Conservation (phyloP, 352 stramenopile genomes). For the Phytophthora ohioensis region DNA sequence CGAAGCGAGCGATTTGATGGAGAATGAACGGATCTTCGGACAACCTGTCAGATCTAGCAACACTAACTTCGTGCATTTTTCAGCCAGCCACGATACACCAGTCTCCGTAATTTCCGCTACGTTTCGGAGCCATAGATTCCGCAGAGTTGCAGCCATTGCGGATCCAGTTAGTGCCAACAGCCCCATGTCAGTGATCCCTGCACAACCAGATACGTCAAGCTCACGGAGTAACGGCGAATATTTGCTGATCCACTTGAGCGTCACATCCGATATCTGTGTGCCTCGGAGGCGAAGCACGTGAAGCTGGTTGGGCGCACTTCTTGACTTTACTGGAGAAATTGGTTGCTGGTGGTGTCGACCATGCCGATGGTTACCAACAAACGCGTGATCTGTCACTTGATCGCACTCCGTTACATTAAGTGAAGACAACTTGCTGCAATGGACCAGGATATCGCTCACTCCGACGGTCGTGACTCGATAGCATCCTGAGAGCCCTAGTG, state of each 20-base stretch:
- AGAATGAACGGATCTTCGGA: constrained; percentile 50
- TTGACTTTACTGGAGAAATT: constrained; percentile 6
- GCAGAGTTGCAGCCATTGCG: constrained; percentile 46
- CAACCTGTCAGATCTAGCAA: constrained; percentile 74
- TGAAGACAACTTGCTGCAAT: constrained; percentile 36
- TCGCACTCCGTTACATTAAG: constrained; percentile 40
- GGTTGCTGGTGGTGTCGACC: constrained; percentile 2
- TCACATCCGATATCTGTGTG: constrained; percentile 48
- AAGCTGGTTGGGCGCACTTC: constrained; percentile 33
- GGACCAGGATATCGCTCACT: constrained; percentile 32
- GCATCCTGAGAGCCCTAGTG: constrained; percentile 39
- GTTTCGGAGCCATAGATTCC: constrained; percentile 73
- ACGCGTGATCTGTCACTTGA: constrained; percentile 56
- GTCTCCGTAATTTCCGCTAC: constrained; percentile 77
- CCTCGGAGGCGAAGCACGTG: constrained; percentile 50
- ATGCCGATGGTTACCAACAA: constrained; percentile 20
- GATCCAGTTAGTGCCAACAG: constrained; percentile 74
- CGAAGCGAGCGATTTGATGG: constrained; percentile 61
- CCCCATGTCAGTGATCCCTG: constrained; percentile 76
- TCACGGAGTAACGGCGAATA: constrained; percentile 72
- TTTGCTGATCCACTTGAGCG: constrained; percentile 49
- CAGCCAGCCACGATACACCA: constrained; percentile 87
- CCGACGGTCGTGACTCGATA: constrained; percentile 36
- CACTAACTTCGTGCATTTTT: constrained; percentile 71
- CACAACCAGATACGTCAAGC: constrained; percentile 84